These are phyloP conservation scores for Thelonectria olida DNA, from an alignment of 2,329 filamentous ascomycete genomes.

Conservation along the genomic window DNA sequence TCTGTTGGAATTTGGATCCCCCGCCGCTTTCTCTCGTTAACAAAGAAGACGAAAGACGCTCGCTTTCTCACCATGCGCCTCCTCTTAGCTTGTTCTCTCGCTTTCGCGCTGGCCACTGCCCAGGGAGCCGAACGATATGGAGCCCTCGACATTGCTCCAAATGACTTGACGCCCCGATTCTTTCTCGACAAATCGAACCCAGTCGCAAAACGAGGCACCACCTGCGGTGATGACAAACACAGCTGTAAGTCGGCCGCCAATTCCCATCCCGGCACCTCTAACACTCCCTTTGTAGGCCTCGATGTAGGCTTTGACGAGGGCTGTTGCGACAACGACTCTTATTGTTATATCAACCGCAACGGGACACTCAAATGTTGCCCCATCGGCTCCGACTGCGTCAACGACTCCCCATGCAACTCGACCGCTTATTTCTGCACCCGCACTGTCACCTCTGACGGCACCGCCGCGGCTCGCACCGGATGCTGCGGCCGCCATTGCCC, in stretches of 20 bases:
- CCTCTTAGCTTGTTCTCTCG: constrained; percentile 1
- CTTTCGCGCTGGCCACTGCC: constrained; percentile 26
- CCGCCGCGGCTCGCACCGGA: constrained; percentile 38
- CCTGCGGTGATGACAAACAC: constrained; percentile 42
- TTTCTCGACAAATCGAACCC: constrained; percentile 41
- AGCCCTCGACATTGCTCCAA: constrained; percentile 31
- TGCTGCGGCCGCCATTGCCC: constrained; percentile 55
- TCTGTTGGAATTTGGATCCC: background rate
- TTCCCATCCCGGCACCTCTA: background rate
- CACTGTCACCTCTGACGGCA: constrained; percentile 40
- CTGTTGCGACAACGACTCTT: constrained; percentile 56
- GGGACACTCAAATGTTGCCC: constrained; percentile 52
- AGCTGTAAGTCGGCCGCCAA: constrained; percentile 40
- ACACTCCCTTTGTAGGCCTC: constrained; percentile 45
- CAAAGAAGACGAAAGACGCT: background rate
- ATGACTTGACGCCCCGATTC: constrained; percentile 44
- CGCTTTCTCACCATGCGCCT: constrained; percentile 31
- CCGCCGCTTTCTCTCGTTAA: background rate
- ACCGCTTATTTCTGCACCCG: constrained; percentile 47
- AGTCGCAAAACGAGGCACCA: constrained; percentile 38
- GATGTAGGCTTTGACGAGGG: constrained; percentile 49
- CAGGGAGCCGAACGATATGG: constrained; percentile 33
- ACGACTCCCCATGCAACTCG: constrained; percentile 47
- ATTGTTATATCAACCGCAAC: constrained; percentile 54
- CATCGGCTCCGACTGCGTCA: constrained; percentile 52